These are phyloP conservation scores for Pythium periplocum DNA, from an alignment of 352 stramenopile species.

Conservation along the genomic window DNA sequence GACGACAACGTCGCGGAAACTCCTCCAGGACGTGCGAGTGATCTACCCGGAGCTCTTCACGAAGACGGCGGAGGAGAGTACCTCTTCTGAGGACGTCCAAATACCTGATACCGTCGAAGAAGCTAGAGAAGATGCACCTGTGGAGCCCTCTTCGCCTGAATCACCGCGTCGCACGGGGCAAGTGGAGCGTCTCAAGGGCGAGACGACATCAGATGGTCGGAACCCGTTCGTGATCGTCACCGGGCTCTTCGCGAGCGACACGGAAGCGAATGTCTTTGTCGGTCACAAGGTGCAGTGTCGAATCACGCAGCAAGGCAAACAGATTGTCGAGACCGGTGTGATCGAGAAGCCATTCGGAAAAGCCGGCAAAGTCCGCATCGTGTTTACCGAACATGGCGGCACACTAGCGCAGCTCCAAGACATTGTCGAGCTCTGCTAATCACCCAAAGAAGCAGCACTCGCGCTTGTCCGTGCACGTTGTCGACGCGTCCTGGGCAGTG, in stretches of 20 bases:
- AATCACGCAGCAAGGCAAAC: constrained; percentile 2
- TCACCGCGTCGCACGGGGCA: not conserved
- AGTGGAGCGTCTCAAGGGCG: constrained; percentile 65
- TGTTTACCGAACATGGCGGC: constrained; percentile 34
- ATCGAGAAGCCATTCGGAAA: constrained; percentile 78
- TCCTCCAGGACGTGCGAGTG: constrained; percentile 26
- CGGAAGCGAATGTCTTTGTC: constrained; percentile 30
- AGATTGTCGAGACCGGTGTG: constrained; percentile 24
- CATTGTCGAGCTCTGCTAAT: constrained; percentile 18
- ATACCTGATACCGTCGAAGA: no score
- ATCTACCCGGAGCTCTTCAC: constrained; percentile 1
- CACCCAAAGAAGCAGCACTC: constrained; percentile 50
- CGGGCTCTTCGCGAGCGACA: constrained; percentile 44
- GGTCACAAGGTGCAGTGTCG: constrained; percentile 21
- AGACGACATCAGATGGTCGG: constrained; percentile 49
- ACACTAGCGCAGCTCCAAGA: constrained; percentile 45
- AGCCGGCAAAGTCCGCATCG: constrained; percentile 63
- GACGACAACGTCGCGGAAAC: constrained; percentile 7
- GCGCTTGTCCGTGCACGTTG: constrained; percentile 24
- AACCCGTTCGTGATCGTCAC: constrained; percentile 64
- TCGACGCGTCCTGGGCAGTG: no score
- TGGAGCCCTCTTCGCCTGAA: not conserved
- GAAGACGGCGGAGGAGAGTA: not conserved
- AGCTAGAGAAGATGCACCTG: not conserved
- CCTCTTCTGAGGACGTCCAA: not conserved